These are phyloP conservation scores for Trichoderma brevicompactum DNA, from an alignment of 2,329 filamentous ascomycete species.

Conservation along the genomic window DNA sequence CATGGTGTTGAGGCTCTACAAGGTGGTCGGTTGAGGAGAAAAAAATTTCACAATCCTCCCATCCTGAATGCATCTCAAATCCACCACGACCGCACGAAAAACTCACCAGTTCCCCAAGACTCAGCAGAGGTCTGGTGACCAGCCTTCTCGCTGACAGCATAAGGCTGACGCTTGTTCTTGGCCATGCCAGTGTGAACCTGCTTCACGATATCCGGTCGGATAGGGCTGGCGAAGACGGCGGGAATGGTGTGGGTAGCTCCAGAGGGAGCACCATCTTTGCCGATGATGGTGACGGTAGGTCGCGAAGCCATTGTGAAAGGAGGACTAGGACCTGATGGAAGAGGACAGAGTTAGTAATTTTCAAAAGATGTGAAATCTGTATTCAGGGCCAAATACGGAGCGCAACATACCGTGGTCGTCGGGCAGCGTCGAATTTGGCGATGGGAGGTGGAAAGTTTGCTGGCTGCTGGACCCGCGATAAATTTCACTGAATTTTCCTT, in stretches of 20 bases:
- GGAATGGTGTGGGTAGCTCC: constrained; percentile 90
- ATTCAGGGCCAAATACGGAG: background rate
- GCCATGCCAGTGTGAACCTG: constrained; percentile 98
- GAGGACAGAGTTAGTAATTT: constrained; percentile 25
- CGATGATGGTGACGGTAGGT: constrained; percentile 96
- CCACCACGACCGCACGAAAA: constrained; percentile 23
- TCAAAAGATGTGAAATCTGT: background rate
- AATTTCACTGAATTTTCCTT: constrained; percentile 46
- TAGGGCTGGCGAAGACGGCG: constrained; percentile 94
- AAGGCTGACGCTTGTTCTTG: constrained; percentile 99
- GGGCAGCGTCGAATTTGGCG: constrained; percentile 48
- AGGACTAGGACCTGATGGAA: constrained; percentile 43
- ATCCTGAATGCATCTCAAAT: background rate
- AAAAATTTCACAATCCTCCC: background rate
- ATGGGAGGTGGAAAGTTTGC: constrained; percentile 40
- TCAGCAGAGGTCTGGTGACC: constrained; percentile 99
- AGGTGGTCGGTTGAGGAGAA: background rate
- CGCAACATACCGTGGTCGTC: constrained; percentile 46
- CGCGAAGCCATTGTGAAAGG: constrained; percentile 81
- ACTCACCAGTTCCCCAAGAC: constrained; percentile 99
- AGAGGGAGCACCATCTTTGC: constrained; percentile 91
- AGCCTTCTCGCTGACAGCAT: constrained; percentile 99
- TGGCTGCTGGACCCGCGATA: constrained; percentile 38
- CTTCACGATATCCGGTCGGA: constrained; percentile 99
- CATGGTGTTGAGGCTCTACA: background rate